These are phyloP conservation scores for Globisporangium apiculatum DNA, from an alignment of 352 stramenopile genomes.

Conservation along the genomic window DNA sequence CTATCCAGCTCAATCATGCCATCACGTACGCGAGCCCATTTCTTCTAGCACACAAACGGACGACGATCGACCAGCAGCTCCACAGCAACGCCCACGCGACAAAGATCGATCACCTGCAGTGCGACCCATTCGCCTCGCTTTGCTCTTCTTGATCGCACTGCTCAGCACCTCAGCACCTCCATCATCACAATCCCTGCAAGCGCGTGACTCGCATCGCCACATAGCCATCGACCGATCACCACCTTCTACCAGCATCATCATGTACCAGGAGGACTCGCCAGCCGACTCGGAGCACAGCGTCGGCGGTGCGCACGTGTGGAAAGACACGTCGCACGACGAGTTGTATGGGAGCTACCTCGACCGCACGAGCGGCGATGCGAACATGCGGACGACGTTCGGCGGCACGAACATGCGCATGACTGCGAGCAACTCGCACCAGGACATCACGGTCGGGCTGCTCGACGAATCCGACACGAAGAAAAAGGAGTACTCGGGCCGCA, in stretches of 20 bases:
- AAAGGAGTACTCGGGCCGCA: constrained; percentile 54
- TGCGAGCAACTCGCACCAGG: constrained; percentile 27
- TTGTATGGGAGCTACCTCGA: constrained; percentile 71
- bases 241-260: not conserved
- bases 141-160: too few relatives aligned
- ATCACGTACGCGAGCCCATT: too few relatives aligned
- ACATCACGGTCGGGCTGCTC: constrained; percentile 69
- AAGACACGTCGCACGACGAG: constrained; percentile 63
- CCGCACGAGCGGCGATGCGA: constrained; percentile 19
- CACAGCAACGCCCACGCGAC: too few relatives aligned
- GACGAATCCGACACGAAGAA: constrained; percentile 37
- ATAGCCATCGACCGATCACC: too few relatives aligned
- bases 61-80: too few relatives aligned
- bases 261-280: constrained; percentile 16
- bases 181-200: too few relatives aligned
- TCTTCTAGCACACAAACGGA: too few relatives aligned
- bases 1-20: too few relatives aligned
- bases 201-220: too few relatives aligned
- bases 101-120: too few relatives aligned
- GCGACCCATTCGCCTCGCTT: too few relatives aligned
- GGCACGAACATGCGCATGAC: constrained; percentile 12
- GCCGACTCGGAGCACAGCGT: constrained; percentile 11
- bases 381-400: constrained; percentile 16
- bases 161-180: too few relatives aligned
- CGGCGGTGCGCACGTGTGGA: constrained; percentile 47